phyloP scores from a whole-genome alignment of 495 filamentous ascomycete genomes.

The Apodospora peruviana region DNA sequence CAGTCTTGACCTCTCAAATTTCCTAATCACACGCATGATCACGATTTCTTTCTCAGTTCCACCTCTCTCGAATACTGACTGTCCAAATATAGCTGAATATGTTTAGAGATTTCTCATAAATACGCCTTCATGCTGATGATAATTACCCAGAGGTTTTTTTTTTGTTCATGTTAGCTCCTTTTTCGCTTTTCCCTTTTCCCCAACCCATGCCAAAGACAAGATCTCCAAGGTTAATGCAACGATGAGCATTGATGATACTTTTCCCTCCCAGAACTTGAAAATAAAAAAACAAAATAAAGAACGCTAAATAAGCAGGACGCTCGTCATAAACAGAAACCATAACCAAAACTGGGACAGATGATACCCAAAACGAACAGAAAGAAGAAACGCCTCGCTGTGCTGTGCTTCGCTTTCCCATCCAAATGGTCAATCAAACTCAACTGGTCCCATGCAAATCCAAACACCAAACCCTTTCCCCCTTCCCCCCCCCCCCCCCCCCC shows the following conservation, averaged over 20 bases:
- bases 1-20: too few species aligned
- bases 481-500: too few species aligned
- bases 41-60: too few species aligned
- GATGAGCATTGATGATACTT: neutral
- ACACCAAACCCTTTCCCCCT: neutral
- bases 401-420: too few species aligned
- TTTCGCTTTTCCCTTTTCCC: neutral
- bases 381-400: neutral
- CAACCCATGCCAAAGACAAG: neutral
- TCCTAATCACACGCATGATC: too few species aligned
- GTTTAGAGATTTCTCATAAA: neutral
- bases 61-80: too few species aligned
- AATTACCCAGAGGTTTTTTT: neutral
- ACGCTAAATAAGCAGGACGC: too few species aligned
- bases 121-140: neutral
- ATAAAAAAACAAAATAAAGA: too few species aligned
- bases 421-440: neutral
- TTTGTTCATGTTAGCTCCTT: neutral
- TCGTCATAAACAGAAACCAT: neutral
- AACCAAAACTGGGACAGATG: too few species aligned
- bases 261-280: neutral
- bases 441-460: too few species aligned
- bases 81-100: too few species aligned
- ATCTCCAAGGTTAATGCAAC: neutral
- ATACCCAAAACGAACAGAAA: too few species aligned